phyloP scores from a whole-genome alignment of 805 yeast species.

The Cyberlindnera americana region DNA sequence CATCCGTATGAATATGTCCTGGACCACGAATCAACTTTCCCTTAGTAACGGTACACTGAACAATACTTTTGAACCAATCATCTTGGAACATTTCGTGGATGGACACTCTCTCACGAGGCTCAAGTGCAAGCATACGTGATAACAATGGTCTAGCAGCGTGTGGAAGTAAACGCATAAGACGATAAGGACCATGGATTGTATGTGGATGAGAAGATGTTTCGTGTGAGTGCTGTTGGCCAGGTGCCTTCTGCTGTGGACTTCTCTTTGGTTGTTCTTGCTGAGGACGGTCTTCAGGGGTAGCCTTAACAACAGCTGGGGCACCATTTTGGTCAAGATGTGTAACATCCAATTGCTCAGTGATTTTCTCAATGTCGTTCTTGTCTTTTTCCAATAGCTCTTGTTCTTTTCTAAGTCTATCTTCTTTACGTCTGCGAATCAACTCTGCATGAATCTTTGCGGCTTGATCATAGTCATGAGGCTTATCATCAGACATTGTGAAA shows the following conservation, averaged over 20 bases:
- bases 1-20: constrained; percentile 49
- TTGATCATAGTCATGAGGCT: constrained; percentile 69
- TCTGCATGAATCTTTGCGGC: constrained; percentile 71
- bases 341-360: constrained; percentile 16
- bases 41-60: constrained; percentile 51
- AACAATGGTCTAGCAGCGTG: constrained; percentile 80
- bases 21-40: constrained; percentile 40
- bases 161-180: constrained; percentile 75
- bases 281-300: no score
- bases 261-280: background rate
- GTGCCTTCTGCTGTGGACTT: background rate
- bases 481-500: constrained; percentile 64
- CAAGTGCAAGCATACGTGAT: constrained; percentile 60
- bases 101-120: constrained; percentile 60
- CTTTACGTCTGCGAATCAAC: constrained; percentile 54
- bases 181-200: constrained; percentile 69
- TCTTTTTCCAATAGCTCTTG: constrained; percentile 2
- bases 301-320: no score
- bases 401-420: constrained; percentile 34
- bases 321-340: constrained; percentile 8
- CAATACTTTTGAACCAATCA: constrained; percentile 65
- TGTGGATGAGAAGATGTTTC: background rate
- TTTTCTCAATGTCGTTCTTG: constrained; percentile 9
- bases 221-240: background rate
- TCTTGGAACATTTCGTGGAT: constrained; percentile 63